These are phyloP conservation scores for Clarkia xantiana DNA, from an alignment of 345 rosid species.

Conservation along the genomic window DNA sequence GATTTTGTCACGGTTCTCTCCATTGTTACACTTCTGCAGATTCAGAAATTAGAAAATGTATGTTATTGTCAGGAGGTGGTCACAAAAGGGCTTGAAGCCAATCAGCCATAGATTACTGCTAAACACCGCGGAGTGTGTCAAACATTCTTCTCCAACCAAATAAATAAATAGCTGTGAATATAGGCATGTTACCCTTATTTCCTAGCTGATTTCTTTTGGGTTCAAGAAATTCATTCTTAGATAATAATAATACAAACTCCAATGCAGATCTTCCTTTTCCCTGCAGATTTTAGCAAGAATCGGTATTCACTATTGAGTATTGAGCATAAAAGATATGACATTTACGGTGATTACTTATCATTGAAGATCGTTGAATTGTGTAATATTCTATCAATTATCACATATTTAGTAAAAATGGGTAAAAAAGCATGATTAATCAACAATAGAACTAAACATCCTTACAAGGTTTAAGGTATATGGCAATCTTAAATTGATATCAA, in stretches of 20 bases:
- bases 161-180: slow-evolving; percentile 1
- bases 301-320: no score
- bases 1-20: no score
- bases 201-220: background rate
- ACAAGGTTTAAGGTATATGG: no score
- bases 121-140: slow-evolving; percentile 44
- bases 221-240: background rate
- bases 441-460: no score
- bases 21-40: slow-evolving; percentile 29
- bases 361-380: no score
- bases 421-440: no score
- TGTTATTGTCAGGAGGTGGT: slow-evolving; percentile 50
- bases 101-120: slow-evolving; percentile 40
- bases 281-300: slow-evolving; percentile 7
- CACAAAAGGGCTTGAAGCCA: slow-evolving; percentile 56
- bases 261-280: slow-evolving; percentile 1
- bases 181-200: slow-evolving; percentile 3
- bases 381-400: no score
- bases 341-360: no score
- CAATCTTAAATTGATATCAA: no score
- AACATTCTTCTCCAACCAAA: slow-evolving; percentile 23
- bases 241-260: no score
- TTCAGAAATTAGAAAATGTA: slow-evolving; percentile 59
- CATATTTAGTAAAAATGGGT: no score
- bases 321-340: no score